A percentile compares a stretch with the other conserved stretches of the same genome.
These are phyloP conservation scores for Neoboletus magnificus DNA, from an alignment of 768 basidiomycete species.

Conservation along the genomic window DNA sequence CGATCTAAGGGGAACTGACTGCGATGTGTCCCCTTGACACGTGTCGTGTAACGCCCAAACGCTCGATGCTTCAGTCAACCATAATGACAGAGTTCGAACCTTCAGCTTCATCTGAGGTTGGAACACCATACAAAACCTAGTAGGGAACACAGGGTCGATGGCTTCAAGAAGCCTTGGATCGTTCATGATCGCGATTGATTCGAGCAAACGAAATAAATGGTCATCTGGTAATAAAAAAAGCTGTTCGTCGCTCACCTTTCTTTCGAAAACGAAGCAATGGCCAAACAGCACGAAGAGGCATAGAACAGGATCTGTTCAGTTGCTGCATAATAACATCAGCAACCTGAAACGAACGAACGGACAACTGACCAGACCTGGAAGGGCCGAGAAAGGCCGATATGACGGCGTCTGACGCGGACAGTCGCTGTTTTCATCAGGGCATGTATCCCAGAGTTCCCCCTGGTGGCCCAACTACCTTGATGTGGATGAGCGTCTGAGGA, in stretches of 20 bases:
- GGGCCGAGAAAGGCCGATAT: too few species aligned
- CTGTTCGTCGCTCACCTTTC: not conserved
- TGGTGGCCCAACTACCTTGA: not conserved
- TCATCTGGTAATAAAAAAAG: not conserved
- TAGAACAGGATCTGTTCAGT: not conserved
- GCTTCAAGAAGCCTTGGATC: not conserved
- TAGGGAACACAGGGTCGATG: not conserved
- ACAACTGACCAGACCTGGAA: too few species aligned
- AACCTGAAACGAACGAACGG: too few species aligned
- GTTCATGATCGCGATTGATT: not conserved
- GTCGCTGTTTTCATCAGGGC: too few species aligned
- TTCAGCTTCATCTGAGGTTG: not conserved
- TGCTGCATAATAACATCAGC: not conserved
- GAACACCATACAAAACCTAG: not conserved
- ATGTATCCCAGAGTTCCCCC: not conserved
- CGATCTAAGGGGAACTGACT: too few species aligned
- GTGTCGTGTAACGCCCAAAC: too few species aligned
- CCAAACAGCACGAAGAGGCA: not conserved
- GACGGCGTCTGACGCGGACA: not conserved
- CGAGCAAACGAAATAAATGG: too few species aligned
- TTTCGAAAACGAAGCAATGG: not conserved
- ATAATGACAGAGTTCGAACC: too few species aligned
- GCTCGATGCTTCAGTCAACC: too few species aligned
- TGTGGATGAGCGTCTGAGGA: not conserved
- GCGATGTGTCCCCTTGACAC: too few species aligned